Evolutionary conservation across 2,329 filamentous ascomycete genomes (phyloP).

Genomic region (Sphaerulina populicola): DNA sequence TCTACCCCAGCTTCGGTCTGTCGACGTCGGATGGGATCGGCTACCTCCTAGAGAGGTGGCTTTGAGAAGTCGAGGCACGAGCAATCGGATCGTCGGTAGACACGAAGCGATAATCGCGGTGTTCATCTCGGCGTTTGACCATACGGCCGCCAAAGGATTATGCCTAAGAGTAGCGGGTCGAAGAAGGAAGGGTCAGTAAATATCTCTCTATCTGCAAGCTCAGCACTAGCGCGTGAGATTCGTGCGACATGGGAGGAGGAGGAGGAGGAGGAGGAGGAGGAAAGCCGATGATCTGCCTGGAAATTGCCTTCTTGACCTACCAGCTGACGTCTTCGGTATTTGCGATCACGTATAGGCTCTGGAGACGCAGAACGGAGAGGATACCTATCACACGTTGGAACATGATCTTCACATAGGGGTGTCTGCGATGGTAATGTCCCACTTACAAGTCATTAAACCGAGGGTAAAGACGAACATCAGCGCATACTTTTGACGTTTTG

Average conservation of each 20-base stretch:
- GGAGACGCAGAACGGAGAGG: conserved; percentile 30
- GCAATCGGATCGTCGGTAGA: conserved; percentile 33
- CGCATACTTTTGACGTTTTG: conserved; percentile 28
- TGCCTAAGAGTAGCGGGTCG: conserved; percentile 8
- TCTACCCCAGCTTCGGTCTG: background rate
- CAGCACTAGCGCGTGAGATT: no score
- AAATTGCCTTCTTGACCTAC: no score
- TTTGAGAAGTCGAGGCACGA: conserved; percentile 32
- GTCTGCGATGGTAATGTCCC: background rate
- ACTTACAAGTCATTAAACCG: conserved; percentile 26
- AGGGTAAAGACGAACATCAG: conserved; percentile 33
- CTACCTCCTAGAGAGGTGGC: conserved; percentile 6
- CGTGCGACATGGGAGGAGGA: no score
- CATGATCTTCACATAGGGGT: background rate
- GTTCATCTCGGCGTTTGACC: conserved; percentile 33
- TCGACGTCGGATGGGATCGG: background rate
- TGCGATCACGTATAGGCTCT: conserved; percentile 23
- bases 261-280: no score
- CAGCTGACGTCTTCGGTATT: conserved; percentile 24
- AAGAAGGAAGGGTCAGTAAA: no score
- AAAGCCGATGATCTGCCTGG: no score
- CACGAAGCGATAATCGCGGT: conserved; percentile 33
- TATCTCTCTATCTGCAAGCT: no score
- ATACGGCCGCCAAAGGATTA: conserved; percentile 31
- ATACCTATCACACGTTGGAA: conserved; percentile 9